Conservation (phyloP, 164 flowering plant species). For the Stephania yunnanensis region DNA sequence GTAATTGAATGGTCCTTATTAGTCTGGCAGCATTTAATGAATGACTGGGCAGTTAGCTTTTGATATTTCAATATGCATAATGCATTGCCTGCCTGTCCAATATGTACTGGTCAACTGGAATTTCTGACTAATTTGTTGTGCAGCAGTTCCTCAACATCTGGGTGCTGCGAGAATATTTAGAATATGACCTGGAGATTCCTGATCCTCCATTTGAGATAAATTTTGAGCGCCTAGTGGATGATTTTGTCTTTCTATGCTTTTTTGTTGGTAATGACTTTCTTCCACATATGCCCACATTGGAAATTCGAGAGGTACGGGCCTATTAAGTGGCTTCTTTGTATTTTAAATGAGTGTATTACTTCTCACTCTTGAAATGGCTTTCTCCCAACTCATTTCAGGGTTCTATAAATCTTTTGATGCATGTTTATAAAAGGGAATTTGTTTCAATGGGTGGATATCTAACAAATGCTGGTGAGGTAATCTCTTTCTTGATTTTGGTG, state of each 20-base stretch:
- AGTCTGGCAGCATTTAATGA: neutral
- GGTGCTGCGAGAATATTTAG: conserved; percentile 82
- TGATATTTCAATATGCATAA: too few species aligned
- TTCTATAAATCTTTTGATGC: conserved; percentile 79
- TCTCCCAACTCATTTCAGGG: conserved; percentile 44
- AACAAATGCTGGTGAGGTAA: conserved; percentile 94
- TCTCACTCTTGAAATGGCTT: neutral
- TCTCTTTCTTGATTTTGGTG: conserved; percentile 4
- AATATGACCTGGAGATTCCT: conserved; percentile 66
- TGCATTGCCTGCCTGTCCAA: neutral
- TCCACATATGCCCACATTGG: conserved; percentile 97
- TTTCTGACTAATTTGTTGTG: neutral
- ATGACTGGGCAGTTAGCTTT: neutral
- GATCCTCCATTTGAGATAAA: conserved; percentile 64
- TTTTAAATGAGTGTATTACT: neutral
- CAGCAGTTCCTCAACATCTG: conserved; percentile 84
- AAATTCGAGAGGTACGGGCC: conserved; percentile 79
- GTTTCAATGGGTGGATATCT: conserved; percentile 86
- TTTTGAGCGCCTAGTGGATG: conserved; percentile 82
- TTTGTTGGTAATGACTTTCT: conserved; percentile 98
- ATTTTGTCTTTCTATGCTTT: conserved; percentile 89
- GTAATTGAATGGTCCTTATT: conserved; percentile 24
- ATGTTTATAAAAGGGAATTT: conserved; percentile 78
- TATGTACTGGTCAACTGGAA: neutral
- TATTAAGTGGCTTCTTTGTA: neutral